Evolutionary conservation across 805 yeast species (phyloP), one percentile per base, ranked within the genome.

Genomic region (Metschnikowia arizonensis): DNA sequence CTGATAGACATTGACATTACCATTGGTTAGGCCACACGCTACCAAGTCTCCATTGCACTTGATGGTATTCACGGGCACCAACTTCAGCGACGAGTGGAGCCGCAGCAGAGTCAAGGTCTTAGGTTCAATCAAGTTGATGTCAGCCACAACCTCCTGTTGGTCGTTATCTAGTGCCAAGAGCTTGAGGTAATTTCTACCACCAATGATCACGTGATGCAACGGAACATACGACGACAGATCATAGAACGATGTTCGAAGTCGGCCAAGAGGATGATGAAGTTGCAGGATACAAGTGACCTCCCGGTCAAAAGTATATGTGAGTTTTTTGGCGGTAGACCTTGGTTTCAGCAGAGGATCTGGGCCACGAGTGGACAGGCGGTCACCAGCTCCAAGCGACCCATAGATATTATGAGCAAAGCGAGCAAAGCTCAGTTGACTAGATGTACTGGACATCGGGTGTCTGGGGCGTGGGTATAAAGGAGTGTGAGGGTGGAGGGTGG

Each of bases 351-450:
- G 34, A 11, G 42, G 35, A 19, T 40, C 39, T 32, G 14, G 54
- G 25, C 9, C 53, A 39, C 25, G 60, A 49, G 33, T 55, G 37
- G 23, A 46, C 47, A 21, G 53, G 48, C 45, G 53, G 45, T 45
- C 57, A 54, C 28, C 54, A 52, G 33, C 55, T 49, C 40, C 58
- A 59, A 62, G 53, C 15, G 65, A 56, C 26, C 83, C 83, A 59
- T 80, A 80, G 30, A 79, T 77, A 53, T 78, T 76, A 65, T 77
- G 79, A 0, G 85, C 83, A 60, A 80, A 73, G 37, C 81, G 67
- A 4, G 83, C 78, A 47, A 78, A 61, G 29, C 52, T 48, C 58
- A 58, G 58, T 45, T 52, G 51, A 42, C 46, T 50, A 40, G 45
- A 36, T 21, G 40, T 35, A 28, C 46, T 44, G 11, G 47, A 12